Evolutionary conservation across 179 eudicot genomes (phyloP).

Genomic region (Sideroxylon spinosum): DNA sequence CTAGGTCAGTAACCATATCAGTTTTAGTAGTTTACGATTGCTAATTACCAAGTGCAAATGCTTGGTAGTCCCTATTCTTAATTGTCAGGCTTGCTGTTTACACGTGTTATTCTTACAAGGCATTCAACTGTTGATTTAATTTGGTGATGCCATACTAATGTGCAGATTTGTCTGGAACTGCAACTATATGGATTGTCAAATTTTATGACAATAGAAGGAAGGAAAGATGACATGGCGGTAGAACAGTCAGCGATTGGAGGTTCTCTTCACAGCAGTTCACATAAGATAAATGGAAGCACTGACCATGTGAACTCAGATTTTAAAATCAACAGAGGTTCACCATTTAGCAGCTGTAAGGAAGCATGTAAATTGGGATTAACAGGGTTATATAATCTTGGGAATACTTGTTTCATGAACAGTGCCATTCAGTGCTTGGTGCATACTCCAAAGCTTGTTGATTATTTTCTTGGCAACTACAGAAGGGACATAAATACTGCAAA

Average conservation of each 20-base stretch:
- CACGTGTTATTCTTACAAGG: neutral
- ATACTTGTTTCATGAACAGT: constrained; percentile 90
- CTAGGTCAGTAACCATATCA: neutral
- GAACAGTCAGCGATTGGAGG: constrained; percentile 27
- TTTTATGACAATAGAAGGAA: constrained; percentile 22
- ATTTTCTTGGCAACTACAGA: constrained; percentile 73
- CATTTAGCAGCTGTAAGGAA: constrained; percentile 24
- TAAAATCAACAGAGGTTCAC: constrained; percentile 13
- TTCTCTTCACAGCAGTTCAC: constrained; percentile 25
- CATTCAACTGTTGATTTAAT: neutral
- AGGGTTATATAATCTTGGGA: constrained; percentile 77
- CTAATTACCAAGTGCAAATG: neutral
- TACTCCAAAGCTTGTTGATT: constrained; percentile 75
- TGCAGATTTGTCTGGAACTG: constrained; percentile 57
- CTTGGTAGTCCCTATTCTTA: neutral
- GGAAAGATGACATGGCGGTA: constrained; percentile 20
- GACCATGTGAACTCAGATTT: constrained; percentile 27
- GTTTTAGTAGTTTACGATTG: neutral
- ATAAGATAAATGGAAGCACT: constrained; percentile 41
- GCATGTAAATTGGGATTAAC: constrained; percentile 56
- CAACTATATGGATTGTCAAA: constrained; percentile 51
- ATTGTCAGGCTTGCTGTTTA: neutral
- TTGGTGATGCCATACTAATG: constrained; percentile 12
- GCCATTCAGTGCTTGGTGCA: constrained; percentile 89
- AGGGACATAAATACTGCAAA: constrained; percentile 65